Evolutionary conservation across 2,329 filamentous ascomycete genomes (phyloP).

Genomic region (Cytospora piceicola): DNA sequence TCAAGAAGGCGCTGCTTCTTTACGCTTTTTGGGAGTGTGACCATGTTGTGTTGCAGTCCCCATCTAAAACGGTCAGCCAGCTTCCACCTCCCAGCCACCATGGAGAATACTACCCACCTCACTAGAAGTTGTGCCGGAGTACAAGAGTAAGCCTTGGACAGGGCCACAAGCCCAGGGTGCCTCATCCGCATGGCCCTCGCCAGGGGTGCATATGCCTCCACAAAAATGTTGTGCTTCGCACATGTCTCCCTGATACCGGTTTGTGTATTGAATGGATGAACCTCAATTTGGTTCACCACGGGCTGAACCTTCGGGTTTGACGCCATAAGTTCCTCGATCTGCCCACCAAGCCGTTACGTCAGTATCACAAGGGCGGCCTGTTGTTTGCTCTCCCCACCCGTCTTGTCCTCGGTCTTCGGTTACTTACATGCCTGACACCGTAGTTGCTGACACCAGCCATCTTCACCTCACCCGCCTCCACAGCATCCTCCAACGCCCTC

Average conservation of each 20-base stretch:
- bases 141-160: slow-evolving; percentile 71
- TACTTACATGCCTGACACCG: slow-evolving; percentile 70
- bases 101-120: slow-evolving; percentile 39
- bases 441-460: slow-evolving; percentile 80
- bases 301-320: slow-evolving; percentile 65
- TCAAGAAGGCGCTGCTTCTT: slow-evolving; percentile 64
- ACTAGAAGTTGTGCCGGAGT: slow-evolving; percentile 76
- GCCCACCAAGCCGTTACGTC: background rate
- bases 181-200: slow-evolving; percentile 72
- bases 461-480: slow-evolving; percentile 70
- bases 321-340: slow-evolving; percentile 71
- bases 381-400: slow-evolving; percentile 1
- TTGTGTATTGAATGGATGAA: slow-evolving; percentile 82
- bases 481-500: slow-evolving; percentile 76
- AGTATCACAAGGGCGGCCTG: slow-evolving; percentile 1
- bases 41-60: slow-evolving; percentile 74
- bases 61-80: slow-evolving; percentile 53
- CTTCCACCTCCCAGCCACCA: background rate
- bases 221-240: slow-evolving; percentile 65
- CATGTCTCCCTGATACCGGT: slow-evolving; percentile 69
- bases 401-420: background rate
- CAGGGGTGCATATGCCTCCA: slow-evolving; percentile 82
- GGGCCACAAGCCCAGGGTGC: slow-evolving; percentile 62
- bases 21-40: slow-evolving; percentile 75
- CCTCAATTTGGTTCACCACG: slow-evolving; percentile 78